These are phyloP conservation scores for Xylariomycetidae sp. DNA, from an alignment of 2,329 filamentous ascomycete genomes.

Conservation along the genomic window DNA sequence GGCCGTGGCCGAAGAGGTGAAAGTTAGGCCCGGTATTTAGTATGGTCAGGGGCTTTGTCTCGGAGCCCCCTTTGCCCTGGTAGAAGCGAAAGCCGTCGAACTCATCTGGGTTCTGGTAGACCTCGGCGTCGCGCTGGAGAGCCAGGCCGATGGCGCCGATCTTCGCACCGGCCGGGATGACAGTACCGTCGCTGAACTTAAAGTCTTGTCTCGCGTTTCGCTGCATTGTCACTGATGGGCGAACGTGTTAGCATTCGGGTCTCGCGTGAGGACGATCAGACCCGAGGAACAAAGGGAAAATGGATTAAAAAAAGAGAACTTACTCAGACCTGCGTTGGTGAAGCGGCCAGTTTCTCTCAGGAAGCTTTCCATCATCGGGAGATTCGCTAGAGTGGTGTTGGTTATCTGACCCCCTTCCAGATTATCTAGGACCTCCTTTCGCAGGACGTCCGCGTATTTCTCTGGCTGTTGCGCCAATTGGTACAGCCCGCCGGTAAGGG, in stretches of 20 bases:
- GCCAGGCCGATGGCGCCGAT: constrained; percentile 3
- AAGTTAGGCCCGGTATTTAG: constrained; percentile 5
- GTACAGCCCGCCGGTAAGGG: constrained; percentile 4
- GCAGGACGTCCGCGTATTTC: constrained; percentile 4
- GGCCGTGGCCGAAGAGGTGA: constrained; percentile 5
- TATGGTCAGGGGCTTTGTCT: constrained; percentile 4
- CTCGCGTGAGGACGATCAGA: too few relatives aligned
- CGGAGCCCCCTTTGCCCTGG: neutral
- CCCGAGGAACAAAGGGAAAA: too few relatives aligned
- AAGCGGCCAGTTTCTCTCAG: constrained; percentile 5
- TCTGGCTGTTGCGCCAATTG: constrained; percentile 3
- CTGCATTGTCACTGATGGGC: constrained; percentile 5
- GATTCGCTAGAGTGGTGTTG: neutral
- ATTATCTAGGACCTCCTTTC: constrained; percentile 1
- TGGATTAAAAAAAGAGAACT: constrained; percentile 1
- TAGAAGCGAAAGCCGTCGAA: constrained; percentile 8
- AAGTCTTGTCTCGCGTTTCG: constrained; percentile 7
- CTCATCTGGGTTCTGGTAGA: constrained; percentile 4
- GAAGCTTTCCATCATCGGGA: constrained; percentile 7
- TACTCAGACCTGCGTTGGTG: constrained; percentile 6
- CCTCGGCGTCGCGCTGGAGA: constrained; percentile 5
- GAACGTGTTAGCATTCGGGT: neutral
- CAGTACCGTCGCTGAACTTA: constrained; percentile 6
- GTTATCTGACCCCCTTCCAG: constrained; percentile 5
- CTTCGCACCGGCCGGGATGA: constrained; percentile 5